These are phyloP conservation scores for Phytophthora litchii DNA, from an alignment of 352 stramenopile species.

Conservation along the genomic window DNA sequence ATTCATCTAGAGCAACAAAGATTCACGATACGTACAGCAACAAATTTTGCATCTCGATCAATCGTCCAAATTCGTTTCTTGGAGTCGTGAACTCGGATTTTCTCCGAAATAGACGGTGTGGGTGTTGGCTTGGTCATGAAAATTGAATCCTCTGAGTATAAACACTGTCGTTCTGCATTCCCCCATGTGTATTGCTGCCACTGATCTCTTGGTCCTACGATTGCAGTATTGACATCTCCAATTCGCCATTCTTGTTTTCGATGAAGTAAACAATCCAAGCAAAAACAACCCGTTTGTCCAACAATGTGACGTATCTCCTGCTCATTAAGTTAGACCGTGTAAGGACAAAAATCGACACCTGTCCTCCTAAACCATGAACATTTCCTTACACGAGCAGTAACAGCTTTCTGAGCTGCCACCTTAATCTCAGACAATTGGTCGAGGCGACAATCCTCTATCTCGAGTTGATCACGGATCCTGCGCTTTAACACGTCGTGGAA, in stretches of 20 bases:
- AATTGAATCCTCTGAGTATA: slow-evolving; percentile 31
- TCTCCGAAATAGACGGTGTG: slow-evolving; percentile 58
- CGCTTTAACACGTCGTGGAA: slow-evolving; percentile 62
- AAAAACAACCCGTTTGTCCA: slow-evolving; percentile 79
- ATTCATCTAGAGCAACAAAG: not conserved
- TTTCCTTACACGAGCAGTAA: slow-evolving; percentile 20
- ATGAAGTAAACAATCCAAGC: slow-evolving; percentile 69
- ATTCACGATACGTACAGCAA: slow-evolving; percentile 28
- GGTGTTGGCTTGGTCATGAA: slow-evolving; percentile 27
- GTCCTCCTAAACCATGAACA: not conserved
- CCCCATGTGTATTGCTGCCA: slow-evolving; percentile 74
- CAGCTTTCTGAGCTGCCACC: slow-evolving; percentile 25
- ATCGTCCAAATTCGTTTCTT: slow-evolving; percentile 48
- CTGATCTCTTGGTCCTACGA: slow-evolving; percentile 70
- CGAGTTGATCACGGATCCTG: slow-evolving; percentile 57
- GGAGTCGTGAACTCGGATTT: slow-evolving; percentile 47
- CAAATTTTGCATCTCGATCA: slow-evolving; percentile 75
- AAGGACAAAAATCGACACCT: not conserved
- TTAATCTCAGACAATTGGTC: slow-evolving; percentile 29
- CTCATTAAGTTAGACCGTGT: slow-evolving; percentile 2
- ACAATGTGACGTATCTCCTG: slow-evolving; percentile 55
- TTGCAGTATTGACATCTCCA: slow-evolving; percentile 63
- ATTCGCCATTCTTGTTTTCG: slow-evolving; percentile 82
- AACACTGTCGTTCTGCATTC: slow-evolving; percentile 52
- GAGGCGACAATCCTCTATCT: slow-evolving; percentile 50